Evolutionary conservation across 2,329 filamentous ascomycete species (phyloP).

Genomic region (Penicillium sp.): DNA sequence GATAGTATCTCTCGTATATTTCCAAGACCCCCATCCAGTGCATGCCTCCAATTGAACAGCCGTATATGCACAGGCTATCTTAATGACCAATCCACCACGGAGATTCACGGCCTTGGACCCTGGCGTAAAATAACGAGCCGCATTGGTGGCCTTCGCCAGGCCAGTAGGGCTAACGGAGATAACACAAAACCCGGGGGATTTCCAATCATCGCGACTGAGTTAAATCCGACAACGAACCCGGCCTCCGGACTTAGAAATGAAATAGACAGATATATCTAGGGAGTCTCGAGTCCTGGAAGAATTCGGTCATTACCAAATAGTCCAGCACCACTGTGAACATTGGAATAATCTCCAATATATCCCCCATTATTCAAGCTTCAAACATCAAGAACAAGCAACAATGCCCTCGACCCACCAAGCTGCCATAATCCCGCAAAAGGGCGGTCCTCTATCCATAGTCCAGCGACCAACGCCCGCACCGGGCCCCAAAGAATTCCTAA

Average conservation of each 20-base stretch:
- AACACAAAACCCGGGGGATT: not conserved
- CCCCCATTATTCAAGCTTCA: not conserved
- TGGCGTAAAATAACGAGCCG: not conserved
- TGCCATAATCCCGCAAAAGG: slow-evolving; percentile 13
- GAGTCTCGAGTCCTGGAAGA: not conserved
- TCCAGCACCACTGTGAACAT: not conserved
- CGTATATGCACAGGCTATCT: not conserved
- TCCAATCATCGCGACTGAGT: not conserved
- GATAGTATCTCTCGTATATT: no score
- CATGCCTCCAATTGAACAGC: no score
- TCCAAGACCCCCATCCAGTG: no score
- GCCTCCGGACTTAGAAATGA: not conserved
- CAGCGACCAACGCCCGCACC: slow-evolving; percentile 28
- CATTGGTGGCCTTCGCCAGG: not conserved
- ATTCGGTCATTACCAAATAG: not conserved
- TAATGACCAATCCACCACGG: not conserved
- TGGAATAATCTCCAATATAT: not conserved
- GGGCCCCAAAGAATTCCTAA: slow-evolving; percentile 23
- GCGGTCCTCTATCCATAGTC: slow-evolving; percentile 9
- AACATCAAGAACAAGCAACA: not conserved
- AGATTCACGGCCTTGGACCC: not conserved
- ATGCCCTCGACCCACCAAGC: slow-evolving; percentile 12
- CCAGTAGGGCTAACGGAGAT: not conserved
- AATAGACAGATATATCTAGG: not conserved
- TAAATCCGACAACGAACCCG: not conserved